Evolutionary conservation across 805 yeast genomes (phyloP).

Genomic region (Wickerhamomyces hampshirensis): DNA sequence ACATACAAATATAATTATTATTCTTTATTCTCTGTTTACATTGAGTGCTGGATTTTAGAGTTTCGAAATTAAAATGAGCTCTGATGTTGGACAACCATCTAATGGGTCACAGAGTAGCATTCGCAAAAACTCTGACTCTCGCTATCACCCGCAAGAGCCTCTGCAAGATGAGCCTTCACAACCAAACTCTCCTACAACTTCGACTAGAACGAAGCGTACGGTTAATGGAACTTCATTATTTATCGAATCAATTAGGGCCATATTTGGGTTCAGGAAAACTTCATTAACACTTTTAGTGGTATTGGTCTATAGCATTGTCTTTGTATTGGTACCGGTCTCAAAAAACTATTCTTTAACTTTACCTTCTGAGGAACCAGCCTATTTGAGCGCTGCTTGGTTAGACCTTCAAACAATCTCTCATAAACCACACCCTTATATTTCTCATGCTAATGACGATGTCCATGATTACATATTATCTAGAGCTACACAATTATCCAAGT

Average conservation of each 20-base stretch:
- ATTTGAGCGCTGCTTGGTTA: conserved; percentile 50
- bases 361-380: conserved; percentile 38
- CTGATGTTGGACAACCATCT: no score
- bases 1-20: no score
- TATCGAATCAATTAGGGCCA: conserved; percentile 34
- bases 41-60: no score
- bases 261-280: conserved; percentile 71
- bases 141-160: no score
- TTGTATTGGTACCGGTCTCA: conserved; percentile 33
- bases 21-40: no score
- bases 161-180: no score
- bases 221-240: conserved; percentile 12
- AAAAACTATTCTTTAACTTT: conserved; percentile 37
- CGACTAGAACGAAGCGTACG: no score
- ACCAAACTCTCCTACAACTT: no score
- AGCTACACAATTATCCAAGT: conserved; percentile 31
- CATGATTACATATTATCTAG: conserved; percentile 57
- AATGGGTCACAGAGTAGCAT: no score
- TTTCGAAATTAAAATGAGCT: no score
- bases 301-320: conserved; percentile 39
- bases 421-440: conserved; percentile 72
- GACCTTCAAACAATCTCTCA: conserved; percentile 67
- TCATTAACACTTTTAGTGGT: conserved; percentile 54
- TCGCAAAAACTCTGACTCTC: neutral
- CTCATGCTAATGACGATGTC: conserved; percentile 70